Percentiles rank a stretch among this genome's conserved stretches.
Evolutionary conservation across 1,284 basidiomycete species (phyloP).

Genomic region (Boletus mariae): DNA sequence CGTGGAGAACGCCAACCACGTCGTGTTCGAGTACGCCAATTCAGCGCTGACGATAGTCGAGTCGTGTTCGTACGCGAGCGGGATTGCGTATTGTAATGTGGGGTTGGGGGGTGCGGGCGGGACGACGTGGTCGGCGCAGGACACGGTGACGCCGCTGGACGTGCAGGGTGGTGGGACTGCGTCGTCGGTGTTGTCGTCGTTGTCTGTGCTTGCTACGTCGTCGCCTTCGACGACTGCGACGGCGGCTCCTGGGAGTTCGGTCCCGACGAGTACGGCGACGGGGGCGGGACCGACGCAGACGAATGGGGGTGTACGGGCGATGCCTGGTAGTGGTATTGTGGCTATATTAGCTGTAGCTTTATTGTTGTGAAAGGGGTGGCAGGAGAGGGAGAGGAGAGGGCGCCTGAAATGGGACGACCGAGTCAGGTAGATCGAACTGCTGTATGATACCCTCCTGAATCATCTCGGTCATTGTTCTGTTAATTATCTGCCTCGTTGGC

Average conservation of each 20-base stretch:
- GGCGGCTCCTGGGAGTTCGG: constrained; percentile 3
- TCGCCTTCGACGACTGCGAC: not conserved
- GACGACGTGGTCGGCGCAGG: not conserved
- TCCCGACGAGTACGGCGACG: not conserved
- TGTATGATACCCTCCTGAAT: too few relatives aligned
- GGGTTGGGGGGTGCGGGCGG: not conserved
- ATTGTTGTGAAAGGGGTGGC: not conserved
- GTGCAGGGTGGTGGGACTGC: constrained; percentile 10
- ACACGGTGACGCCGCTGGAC: constrained; percentile 4
- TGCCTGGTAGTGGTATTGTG: not conserved
- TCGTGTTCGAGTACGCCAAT: constrained; percentile 10
- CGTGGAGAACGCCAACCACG: constrained; percentile 8
- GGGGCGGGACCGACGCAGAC: not conserved
- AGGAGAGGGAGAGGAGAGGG: too few relatives aligned
- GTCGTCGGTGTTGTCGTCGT: not conserved
- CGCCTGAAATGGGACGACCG: too few relatives aligned
- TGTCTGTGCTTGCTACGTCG: not conserved
- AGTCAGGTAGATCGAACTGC: too few relatives aligned
- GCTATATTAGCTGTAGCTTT: not conserved
- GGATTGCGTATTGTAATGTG: constrained; percentile 3
- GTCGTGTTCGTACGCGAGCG: constrained; percentile 12
- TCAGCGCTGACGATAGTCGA: constrained; percentile 1
- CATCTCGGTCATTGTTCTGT: too few relatives aligned
- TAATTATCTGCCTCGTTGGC: not conserved
- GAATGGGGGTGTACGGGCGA: constrained; percentile 1